Evolutionary conservation across 805 yeast genomes (phyloP).

Genomic region (Kodamaea laetipori): DNA sequence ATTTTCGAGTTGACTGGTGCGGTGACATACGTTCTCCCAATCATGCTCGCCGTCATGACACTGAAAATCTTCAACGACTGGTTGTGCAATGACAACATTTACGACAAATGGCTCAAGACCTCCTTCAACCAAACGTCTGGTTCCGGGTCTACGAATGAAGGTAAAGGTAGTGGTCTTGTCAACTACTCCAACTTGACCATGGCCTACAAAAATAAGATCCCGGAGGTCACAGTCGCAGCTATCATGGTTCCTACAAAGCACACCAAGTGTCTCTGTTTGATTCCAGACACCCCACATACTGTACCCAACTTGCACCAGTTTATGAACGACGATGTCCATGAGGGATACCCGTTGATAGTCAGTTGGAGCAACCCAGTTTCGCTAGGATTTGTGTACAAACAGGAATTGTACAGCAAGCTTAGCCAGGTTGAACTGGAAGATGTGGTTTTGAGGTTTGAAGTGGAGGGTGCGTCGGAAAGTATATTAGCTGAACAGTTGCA

Average conservation of each 20-base stretch:
- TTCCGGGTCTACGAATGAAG: conserved; percentile 23
- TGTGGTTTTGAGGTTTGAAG: conserved; percentile 2
- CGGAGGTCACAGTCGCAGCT: conserved; percentile 29
- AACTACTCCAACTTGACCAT: conserved; percentile 33
- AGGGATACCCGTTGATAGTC: conserved; percentile 43
- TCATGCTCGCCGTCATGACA: conserved; percentile 79
- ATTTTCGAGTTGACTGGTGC: conserved; percentile 96
- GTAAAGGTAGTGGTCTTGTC: conserved; percentile 43
- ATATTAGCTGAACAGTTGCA: conserved; percentile 22
- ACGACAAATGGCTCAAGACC: conserved; percentile 49
- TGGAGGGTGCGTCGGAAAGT: neutral
- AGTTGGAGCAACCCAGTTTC: conserved; percentile 26
- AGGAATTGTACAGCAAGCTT: conserved; percentile 20
- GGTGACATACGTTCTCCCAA: conserved; percentile 76
- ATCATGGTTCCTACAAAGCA: conserved; percentile 34
- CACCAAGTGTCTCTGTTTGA: conserved; percentile 32
- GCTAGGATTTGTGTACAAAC: conserved; percentile 40
- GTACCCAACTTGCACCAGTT: conserved; percentile 21
- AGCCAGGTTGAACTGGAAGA: conserved; percentile 1
- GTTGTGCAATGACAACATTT: conserved; percentile 59
- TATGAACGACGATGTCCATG: conserved; percentile 37
- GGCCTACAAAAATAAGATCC: conserved; percentile 30
- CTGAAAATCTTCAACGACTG: conserved; percentile 74
- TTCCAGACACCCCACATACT: conserved; percentile 28
- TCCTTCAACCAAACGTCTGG: conserved; percentile 28